Evolutionary conservation across 352 stramenopile genomes (phyloP).

Genomic region (Globisporangium cystogenes): DNA sequence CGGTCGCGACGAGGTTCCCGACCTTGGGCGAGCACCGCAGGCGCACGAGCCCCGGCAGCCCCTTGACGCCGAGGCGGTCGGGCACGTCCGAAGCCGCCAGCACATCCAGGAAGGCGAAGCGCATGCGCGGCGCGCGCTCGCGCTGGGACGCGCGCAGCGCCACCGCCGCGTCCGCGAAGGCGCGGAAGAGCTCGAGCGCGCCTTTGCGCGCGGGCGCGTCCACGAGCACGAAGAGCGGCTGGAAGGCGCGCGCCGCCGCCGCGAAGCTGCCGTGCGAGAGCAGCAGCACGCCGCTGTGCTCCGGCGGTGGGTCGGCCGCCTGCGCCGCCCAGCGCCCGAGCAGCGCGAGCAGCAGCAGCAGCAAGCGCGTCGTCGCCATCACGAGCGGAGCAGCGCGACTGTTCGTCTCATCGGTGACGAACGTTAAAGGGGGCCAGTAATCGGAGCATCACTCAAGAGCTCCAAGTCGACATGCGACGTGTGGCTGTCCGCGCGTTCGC

Average conservation of each 20-base stretch:
- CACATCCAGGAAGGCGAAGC: constrained; percentile 24
- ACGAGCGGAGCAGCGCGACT: no score
- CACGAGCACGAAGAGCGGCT: constrained; percentile 38
- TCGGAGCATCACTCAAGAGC: no score
- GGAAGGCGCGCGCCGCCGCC: constrained; percentile 11
- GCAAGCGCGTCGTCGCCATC: constrained; percentile 43
- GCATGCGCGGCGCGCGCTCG: constrained; percentile 7
- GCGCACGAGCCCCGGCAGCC: constrained; percentile 23
- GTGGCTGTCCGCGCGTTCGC: constrained; percentile 1
- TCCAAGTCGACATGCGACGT: not conserved
- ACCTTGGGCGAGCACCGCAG: constrained; percentile 20
- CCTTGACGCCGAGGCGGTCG: constrained; percentile 14
- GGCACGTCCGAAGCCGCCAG: constrained; percentile 8
- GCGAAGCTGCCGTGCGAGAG: constrained; percentile 19
- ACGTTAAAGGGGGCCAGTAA: not conserved
- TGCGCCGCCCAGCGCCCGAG: not conserved
- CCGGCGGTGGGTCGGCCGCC: not conserved
- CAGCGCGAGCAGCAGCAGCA: not conserved
- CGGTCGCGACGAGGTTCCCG: not conserved
- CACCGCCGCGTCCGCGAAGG: constrained; percentile 27
- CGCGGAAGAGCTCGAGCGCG: constrained; percentile 19
- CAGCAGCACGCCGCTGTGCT: constrained; percentile 25
- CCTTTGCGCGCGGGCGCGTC: constrained; percentile 23
- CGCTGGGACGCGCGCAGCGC: constrained; percentile 15
- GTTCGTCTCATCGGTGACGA: no score